Conservation (phyloP, 23 red algal species). For the Chondrus crispus region DNA sequence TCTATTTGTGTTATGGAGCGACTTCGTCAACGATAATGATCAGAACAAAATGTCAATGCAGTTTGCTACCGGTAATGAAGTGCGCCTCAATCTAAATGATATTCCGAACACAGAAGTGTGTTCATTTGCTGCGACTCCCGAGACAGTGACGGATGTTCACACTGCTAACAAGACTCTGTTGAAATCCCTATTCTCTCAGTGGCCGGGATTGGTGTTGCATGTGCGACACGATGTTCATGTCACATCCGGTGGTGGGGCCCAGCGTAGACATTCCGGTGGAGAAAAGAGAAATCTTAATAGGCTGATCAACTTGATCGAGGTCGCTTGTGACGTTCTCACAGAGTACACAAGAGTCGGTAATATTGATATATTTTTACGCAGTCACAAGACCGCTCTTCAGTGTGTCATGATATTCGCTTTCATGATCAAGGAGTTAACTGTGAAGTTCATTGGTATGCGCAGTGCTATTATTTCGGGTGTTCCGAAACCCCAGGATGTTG, state of each 20-base stretch:
- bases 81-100: too few relatives aligned
- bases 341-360: neutral
- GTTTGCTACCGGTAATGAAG: too few relatives aligned
- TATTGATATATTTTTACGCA: neutral
- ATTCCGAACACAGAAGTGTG: too few relatives aligned
- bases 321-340: neutral
- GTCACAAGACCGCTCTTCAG: neutral
- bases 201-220: neutral
- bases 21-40: neutral
- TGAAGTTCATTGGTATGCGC: too few relatives aligned
- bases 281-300: neutral
- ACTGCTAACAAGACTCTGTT: neutral
- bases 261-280: neutral
- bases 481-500: too few relatives aligned
- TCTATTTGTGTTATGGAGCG: neutral
- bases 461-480: too few relatives aligned
- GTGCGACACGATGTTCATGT: neutral
- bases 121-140: too few relatives aligned
- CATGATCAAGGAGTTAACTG: neutral
- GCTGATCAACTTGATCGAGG: neutral
- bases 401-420: neutral
- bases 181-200: neutral
- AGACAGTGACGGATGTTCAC: too few relatives aligned
- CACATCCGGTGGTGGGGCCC: neutral
- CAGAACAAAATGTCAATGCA: too few relatives aligned